Evolutionary conservation across 768 basidiomycete genomes (phyloP).

Genomic region (Baorangia bicolor): DNA sequence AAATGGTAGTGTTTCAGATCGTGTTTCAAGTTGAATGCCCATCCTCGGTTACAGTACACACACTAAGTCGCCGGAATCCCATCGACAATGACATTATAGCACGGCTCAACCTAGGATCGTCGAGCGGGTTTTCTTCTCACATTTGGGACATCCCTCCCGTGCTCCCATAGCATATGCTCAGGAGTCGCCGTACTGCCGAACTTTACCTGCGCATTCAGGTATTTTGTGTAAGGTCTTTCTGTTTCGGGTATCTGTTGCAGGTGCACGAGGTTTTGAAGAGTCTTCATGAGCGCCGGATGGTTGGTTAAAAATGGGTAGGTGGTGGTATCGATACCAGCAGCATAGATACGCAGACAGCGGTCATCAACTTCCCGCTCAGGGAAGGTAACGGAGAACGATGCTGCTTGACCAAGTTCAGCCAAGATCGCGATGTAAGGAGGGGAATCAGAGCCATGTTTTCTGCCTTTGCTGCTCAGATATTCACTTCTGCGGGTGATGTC

Average conservation of each 20-base stretch:
- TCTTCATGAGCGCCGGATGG: not conserved
- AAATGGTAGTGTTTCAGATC: not conserved
- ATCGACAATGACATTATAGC: not conserved
- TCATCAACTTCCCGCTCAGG: not conserved
- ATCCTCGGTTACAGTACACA: not conserved
- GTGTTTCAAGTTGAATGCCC: not conserved
- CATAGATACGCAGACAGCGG: conserved; percentile 14
- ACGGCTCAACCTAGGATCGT: not conserved
- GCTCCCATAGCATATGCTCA: too few relatives aligned
- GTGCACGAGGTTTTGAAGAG: not conserved
- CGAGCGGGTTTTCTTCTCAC: not conserved
- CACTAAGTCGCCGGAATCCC: not conserved
- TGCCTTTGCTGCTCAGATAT: not conserved
- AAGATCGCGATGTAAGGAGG: conserved; percentile 19
- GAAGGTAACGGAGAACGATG: conserved; percentile 3
- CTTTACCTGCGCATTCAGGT: conserved; percentile 7
- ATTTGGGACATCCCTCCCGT: not conserved
- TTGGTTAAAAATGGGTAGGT: conserved; percentile 9
- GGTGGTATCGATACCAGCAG: not conserved
- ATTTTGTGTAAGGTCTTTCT: not conserved
- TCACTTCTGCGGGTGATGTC: not conserved
- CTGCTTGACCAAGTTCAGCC: conserved; percentile 8
- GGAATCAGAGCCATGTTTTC: too few relatives aligned
- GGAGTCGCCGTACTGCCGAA: conserved; percentile 1
- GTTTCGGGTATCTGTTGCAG: not conserved